Evolutionary conservation across 192 early-diverging fungal species (phyloP), one percentile per base, ranked within the genome.

Genomic region (Podila clonocystis): DNA sequence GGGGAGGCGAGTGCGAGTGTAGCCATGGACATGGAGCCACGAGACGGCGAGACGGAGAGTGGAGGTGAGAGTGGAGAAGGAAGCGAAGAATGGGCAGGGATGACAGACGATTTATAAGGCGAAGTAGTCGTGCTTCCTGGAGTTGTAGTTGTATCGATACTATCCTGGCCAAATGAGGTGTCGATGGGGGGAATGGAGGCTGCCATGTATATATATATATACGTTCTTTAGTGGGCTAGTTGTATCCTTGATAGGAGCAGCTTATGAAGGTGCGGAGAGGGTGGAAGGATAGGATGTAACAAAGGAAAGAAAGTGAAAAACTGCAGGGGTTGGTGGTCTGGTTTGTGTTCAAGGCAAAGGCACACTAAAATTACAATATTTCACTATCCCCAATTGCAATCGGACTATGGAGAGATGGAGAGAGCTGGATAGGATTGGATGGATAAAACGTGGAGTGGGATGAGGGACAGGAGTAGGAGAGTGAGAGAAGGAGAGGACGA

Each of bases 51-150:
- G 50, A 63, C 61, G 15, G 76, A 79, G 64, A 68, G 70, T 31
- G 70, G 65, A 68, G 76, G 76, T 19, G 76, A 79, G 70, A 79
- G 76, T 31, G 76, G 76, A 12, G 76, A 79, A 36, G 76, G 76
- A 20, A 79, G 59, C 0, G 70, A 79, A 9, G 76, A 79, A 59
- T 79, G 76, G 34, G 63, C 61, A 22, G 76, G 65, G 49, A 79
- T 72, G 70, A 72, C 41, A 41, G 70, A 58, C 17, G 63, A 36
- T 26, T 9, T 52, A 29, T 22, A 63, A 63, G n/a, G 22, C 5
- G 20, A 9, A 58, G 24, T 62, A 29, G 36, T 45, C n/a, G 9
- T 22, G 71, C 64, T 50, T 17, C 4, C n/a, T 59, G 67, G 22
- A 45, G 17, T 22, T 30, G 67, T 9, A 61, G 28, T 62, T 65